Percentiles rank a stretch among this genome's conserved stretches.
These are phyloP conservation scores for Coprinopsis cinerea DNA, from an alignment of 768 basidiomycete species.

Conservation along the genomic window DNA sequence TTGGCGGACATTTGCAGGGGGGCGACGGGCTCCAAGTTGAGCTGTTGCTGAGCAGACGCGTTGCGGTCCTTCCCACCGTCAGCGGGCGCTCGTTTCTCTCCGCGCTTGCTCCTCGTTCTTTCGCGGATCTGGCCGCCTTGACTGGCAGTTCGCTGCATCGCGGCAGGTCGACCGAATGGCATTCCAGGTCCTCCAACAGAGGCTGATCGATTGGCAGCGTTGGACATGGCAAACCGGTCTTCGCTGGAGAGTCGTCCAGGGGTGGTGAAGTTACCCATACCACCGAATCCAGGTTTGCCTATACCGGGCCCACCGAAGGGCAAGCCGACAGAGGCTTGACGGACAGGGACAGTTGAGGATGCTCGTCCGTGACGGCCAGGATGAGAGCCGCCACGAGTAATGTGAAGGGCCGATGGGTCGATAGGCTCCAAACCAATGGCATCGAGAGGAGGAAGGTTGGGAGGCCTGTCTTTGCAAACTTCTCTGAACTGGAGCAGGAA, in stretches of 20 bases:
- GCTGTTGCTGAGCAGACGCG: slow-evolving; percentile 27
- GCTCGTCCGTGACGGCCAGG: slow-evolving; percentile 46
- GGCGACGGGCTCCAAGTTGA: slow-evolving; percentile 63
- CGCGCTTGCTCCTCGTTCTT: slow-evolving; percentile 77
- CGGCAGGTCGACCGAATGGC: slow-evolving; percentile 48
- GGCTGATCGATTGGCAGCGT: slow-evolving; percentile 37
- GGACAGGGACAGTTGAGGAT: slow-evolving; percentile 34
- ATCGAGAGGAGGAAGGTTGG: slow-evolving; percentile 81
- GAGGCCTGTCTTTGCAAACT: slow-evolving; percentile 93
- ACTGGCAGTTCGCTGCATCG: slow-evolving; percentile 66
- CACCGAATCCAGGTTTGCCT: slow-evolving; percentile 39
- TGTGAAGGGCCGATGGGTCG: slow-evolving; percentile 43
- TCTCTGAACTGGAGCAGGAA: slow-evolving; percentile 97
- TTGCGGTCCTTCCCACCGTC: slow-evolving; percentile 19
- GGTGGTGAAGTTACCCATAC: slow-evolving; percentile 69
- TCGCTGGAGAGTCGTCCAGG: slow-evolving; percentile 47
- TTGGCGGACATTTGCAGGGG: slow-evolving; percentile 78
- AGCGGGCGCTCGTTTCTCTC: slow-evolving; percentile 53
- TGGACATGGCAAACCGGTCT: slow-evolving; percentile 51
- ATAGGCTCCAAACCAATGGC: slow-evolving; percentile 85
- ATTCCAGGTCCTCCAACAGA: slow-evolving; percentile 49
- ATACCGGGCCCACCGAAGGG: slow-evolving; percentile 36
- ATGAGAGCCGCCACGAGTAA: slow-evolving; percentile 61
- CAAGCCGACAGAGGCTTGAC: slow-evolving; percentile 42
- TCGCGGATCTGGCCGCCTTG: slow-evolving; percentile 55